Percentiles rank a stretch among this genome's conserved stretches.
Conservation (phyloP, 192 early-diverging fungal species). For the Dimargaris xerosporica region DNA sequence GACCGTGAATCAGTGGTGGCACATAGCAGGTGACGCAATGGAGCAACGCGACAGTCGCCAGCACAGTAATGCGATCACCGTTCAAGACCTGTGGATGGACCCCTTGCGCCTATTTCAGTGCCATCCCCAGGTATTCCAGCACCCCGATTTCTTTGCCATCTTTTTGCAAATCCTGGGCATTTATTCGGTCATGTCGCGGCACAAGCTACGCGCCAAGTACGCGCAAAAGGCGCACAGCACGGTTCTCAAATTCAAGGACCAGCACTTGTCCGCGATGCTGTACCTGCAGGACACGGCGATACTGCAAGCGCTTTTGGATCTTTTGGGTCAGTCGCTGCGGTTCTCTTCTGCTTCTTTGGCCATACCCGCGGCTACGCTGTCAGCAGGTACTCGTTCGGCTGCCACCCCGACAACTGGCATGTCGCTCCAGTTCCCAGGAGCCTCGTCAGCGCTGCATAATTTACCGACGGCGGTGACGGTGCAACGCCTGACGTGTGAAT, state of each 20-base stretch:
- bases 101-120: slow-evolving; percentile 37
- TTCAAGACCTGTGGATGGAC: slow-evolving; percentile 35
- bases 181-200: slow-evolving; percentile 26
- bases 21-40: slow-evolving; percentile 13
- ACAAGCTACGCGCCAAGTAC: slow-evolving; percentile 25
- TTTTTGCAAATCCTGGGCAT: slow-evolving; percentile 19
- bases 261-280: slow-evolving; percentile 28
- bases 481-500: slow-evolving; percentile 27
- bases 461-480: slow-evolving; percentile 3
- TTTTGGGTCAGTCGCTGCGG: slow-evolving; percentile 14
- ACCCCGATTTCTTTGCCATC: slow-evolving; percentile 26
- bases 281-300: slow-evolving; percentile 37
- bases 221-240: no score
- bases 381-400: background rate
- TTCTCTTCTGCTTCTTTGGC: background rate
- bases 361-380: slow-evolving; percentile 10
- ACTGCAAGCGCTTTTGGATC: slow-evolving; percentile 37
- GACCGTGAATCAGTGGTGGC: slow-evolving; percentile 22
- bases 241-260: slow-evolving; percentile 15
- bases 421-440: background rate
- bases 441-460: background rate
- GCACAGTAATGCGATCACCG: slow-evolving; percentile 8
- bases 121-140: slow-evolving; percentile 36
- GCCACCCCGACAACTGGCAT: background rate
- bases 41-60: slow-evolving; percentile 14